Base-by-base conservation (phyloP, 2,329 filamentous ascomycete genomes). In the Xylaria sp. region DNA sequence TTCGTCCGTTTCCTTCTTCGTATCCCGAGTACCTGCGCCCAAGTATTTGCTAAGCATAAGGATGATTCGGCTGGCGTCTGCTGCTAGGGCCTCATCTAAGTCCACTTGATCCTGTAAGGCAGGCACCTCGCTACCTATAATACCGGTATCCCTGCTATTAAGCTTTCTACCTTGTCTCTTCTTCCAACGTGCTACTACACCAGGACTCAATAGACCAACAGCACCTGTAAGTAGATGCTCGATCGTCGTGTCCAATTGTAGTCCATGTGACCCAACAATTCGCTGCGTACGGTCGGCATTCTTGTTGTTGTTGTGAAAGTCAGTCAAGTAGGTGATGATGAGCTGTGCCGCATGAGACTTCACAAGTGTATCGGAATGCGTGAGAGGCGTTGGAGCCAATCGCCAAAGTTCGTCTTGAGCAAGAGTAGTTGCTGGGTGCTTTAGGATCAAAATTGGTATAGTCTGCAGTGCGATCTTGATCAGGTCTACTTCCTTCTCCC, bases 11-110 rank as follows among this genome's bases (percentile, higher is more conserved):
- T 77, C 77, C 9, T 53, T 56, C 27, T 70, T 63, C 1, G 76
- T 76, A 8, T 77, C 75, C 17, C 80, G 79, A 74, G 81, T 79
- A 65, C 88, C 91, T 85, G 85, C 71, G 79, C 88, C 62, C 83
- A 87, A 76, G 60, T 82, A 82, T 21, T 79, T 86, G 41, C 88
- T 91, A 0, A 99, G 81, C 80, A 96, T 96, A 37, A 94, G 83
- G 35, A 97, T 80, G 65, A 97, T 92, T 67, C 92, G 90, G 3
- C 91, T 87, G 11, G 88, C 88, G 73, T 96, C 92, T 41, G 86
- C 83, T 1, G 91, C 91, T n/a, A 98, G 80, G 9, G 87, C 83
- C 70, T 95, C 89, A 15, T 89, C 87, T 7, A 94, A 75, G 17
- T 73, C 68, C 5, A 37, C 51, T 11, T n/a, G n/a, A 25, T 52